These are phyloP conservation scores for Neurospora cerealis DNA, from an alignment of 495 filamentous ascomycete genomes.

Conservation along the genomic window DNA sequence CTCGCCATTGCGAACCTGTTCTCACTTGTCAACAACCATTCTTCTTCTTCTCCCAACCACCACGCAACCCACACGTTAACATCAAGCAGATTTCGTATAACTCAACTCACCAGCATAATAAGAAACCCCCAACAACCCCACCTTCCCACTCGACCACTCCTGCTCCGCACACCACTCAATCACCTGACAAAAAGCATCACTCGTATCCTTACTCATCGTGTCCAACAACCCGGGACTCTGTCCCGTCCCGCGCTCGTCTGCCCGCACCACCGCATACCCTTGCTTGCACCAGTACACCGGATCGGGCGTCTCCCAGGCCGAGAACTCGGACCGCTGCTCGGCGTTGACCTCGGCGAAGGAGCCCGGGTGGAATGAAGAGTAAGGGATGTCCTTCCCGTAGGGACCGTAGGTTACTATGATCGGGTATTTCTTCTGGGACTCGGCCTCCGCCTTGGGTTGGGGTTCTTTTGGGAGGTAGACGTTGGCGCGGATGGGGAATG, in stretches of 20 bases:
- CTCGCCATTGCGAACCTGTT: slow-evolving; percentile 45
- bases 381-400: slow-evolving; percentile 56
- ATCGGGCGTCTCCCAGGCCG: slow-evolving; percentile 56
- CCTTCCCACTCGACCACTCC: slow-evolving; percentile 50
- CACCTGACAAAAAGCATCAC: slow-evolving; percentile 51
- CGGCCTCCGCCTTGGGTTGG: slow-evolving; percentile 21
- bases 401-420: slow-evolving; percentile 50
- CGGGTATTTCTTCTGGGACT: slow-evolving; percentile 17
- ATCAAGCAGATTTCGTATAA: slow-evolving; percentile 3
- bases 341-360: slow-evolving; percentile 39
- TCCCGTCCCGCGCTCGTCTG: slow-evolving; percentile 49
- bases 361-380: slow-evolving; percentile 34
- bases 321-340: slow-evolving; percentile 39
- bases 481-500: slow-evolving; percentile 21
- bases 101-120: slow-evolving; percentile 45
- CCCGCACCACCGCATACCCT: slow-evolving; percentile 51
- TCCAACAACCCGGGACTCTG: slow-evolving; percentile 50
- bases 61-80: neutral
- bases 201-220: slow-evolving; percentile 49
- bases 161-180: slow-evolving; percentile 55
- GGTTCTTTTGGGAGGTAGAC: slow-evolving; percentile 28
- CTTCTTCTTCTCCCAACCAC: neutral
- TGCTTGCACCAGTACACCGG: slow-evolving; percentile 52
- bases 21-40: neutral
- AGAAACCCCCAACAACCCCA: slow-evolving; percentile 51